Percentiles rank a stretch among this genome's conserved stretches.
These are phyloP conservation scores for Mortierella sp. DNA, from an alignment of 371 early-diverging fungal genomes.

Conservation along the genomic window DNA sequence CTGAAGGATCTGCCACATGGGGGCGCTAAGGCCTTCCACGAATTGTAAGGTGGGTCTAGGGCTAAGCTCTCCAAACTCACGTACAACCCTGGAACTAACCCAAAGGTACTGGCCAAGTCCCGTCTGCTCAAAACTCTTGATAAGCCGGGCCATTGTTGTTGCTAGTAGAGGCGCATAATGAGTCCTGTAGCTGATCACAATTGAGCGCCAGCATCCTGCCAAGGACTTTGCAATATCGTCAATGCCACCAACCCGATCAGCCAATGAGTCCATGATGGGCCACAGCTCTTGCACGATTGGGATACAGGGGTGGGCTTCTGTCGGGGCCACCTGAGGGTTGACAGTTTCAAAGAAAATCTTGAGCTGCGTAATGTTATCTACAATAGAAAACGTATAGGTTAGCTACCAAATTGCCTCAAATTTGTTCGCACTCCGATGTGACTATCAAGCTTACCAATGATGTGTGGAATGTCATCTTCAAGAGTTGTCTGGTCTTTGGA, in stretches of 20 bases:
- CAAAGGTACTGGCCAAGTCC: slow-evolving; percentile 82
- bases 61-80: slow-evolving; percentile 50
- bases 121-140: slow-evolving; percentile 72
- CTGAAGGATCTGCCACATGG: slow-evolving; percentile 70
- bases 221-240: slow-evolving; percentile 71
- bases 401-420: not conserved
- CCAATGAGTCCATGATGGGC: slow-evolving; percentile 77
- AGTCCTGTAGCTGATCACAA: slow-evolving; percentile 70
- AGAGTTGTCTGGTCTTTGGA: slow-evolving; percentile 55
- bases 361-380: slow-evolving; percentile 65
- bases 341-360: slow-evolving; percentile 68
- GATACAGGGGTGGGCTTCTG: slow-evolving; percentile 78
- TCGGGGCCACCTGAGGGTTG: slow-evolving; percentile 62
- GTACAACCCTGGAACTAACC: slow-evolving; percentile 63
- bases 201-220: slow-evolving; percentile 75
- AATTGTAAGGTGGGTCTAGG: slow-evolving; percentile 46
- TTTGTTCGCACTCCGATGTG: not conserved
- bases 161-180: slow-evolving; percentile 70
- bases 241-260: slow-evolving; percentile 67
- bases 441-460: slow-evolving; percentile 58
- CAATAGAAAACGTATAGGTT: not conserved
- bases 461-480: slow-evolving; percentile 57
- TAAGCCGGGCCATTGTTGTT: slow-evolving; percentile 60
- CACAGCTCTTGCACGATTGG: slow-evolving; percentile 82
- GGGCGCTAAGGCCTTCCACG: slow-evolving; percentile 68